Conservation (phyloP, 78 protist species). For the Tieghemostelium lacteum region DNA sequence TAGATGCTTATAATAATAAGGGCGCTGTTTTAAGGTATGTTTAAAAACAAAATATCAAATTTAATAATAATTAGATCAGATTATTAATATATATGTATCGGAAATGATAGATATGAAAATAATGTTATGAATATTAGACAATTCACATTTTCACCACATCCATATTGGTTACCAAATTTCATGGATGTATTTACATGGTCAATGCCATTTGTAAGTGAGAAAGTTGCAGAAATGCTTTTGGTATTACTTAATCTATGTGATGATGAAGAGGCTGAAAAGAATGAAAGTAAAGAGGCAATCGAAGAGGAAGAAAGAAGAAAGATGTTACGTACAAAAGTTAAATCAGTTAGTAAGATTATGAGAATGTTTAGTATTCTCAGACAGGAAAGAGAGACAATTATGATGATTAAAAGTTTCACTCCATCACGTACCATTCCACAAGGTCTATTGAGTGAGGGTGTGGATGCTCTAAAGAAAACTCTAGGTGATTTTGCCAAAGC, state of each 20-base stretch:
- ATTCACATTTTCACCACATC: slow-evolving; percentile 95
- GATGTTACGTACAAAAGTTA: slow-evolving; percentile 82
- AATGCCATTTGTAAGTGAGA: slow-evolving; percentile 99
- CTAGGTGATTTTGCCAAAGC: slow-evolving; percentile 80
- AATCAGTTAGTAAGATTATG: slow-evolving; percentile 87
- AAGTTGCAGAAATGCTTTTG: slow-evolving; percentile 83
- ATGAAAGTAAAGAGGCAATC: slow-evolving; percentile 6
- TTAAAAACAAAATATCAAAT: neutral
- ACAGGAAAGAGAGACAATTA: slow-evolving; percentile 93
- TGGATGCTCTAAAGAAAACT: slow-evolving; percentile 58
- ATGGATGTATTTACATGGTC: slow-evolving; percentile 99
- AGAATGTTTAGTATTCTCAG: slow-evolving; percentile 88
- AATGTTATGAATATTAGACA: slow-evolving; percentile 97
- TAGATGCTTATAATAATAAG: slow-evolving; percentile 98
- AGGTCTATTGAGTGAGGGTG: slow-evolving; percentile 91
- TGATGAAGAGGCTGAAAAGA: slow-evolving; percentile 87
- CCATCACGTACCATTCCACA: slow-evolving; percentile 86
- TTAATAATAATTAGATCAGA: neutral
- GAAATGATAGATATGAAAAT: slow-evolving; percentile 87
- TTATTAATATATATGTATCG: neutral
- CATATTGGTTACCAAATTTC: slow-evolving; percentile 99
- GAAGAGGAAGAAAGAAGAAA: slow-evolving; percentile 83
- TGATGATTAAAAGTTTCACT: slow-evolving; percentile 92
- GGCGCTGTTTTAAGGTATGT: slow-evolving; percentile 84
- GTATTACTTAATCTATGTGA: slow-evolving; percentile 70